These are phyloP conservation scores for Penicillium sp. DNA, from an alignment of 2,329 filamentous ascomycete genomes.

Conservation along the genomic window DNA sequence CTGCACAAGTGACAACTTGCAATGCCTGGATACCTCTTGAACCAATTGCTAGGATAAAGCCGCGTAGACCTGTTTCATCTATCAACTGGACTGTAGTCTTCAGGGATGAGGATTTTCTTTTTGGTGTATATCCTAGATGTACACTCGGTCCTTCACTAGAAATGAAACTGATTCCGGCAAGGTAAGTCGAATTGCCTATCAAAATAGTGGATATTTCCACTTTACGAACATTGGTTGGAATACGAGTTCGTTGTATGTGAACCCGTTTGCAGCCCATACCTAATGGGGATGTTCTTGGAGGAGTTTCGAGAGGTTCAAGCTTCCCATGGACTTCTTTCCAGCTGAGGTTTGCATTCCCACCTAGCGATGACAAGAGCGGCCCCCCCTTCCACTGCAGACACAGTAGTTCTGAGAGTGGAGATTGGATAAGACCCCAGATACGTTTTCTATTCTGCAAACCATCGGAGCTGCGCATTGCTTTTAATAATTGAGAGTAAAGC, in stretches of 20 bases:
- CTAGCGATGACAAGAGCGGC: not conserved
- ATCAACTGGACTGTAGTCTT: not conserved
- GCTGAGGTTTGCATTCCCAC: not conserved
- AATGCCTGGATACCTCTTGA: not conserved
- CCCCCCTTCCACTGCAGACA: not conserved
- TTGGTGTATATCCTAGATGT: not conserved
- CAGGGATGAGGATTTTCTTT: not conserved
- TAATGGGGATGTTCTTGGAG: not conserved
- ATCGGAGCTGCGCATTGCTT: not conserved
- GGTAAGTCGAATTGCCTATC: not conserved
- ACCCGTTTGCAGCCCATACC: not conserved
- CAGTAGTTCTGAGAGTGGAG: not conserved
- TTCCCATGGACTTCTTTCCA: not conserved
- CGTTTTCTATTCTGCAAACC: not conserved
- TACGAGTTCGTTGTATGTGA: not conserved
- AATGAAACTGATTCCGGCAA: not conserved
- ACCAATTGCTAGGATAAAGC: not conserved
- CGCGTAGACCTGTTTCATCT: not conserved
- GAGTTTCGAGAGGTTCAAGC: not conserved
- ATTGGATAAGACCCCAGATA: not conserved
- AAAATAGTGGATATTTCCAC: not conserved
- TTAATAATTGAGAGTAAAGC: not conserved
- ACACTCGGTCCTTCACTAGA: not conserved
- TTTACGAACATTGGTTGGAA: not conserved
- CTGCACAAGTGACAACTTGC: not conserved